Percentiles rank a stretch among this genome's conserved stretches.
Conservation (phyloP, 306 rosid species). For the Inga leiocalycina region DNA sequence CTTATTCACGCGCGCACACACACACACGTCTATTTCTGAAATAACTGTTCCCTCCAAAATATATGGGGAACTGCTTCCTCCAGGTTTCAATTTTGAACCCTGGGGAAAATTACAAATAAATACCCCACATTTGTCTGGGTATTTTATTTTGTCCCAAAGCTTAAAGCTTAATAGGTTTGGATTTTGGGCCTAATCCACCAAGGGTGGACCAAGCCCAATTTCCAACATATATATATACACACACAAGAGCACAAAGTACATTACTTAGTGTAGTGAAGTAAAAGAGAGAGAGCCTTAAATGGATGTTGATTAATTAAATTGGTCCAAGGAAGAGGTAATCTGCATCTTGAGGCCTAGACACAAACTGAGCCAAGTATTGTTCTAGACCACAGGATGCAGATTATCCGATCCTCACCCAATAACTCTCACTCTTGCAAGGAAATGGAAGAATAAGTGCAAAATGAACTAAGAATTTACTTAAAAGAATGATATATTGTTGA, state of each 20-base stretch:
- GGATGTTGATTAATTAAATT: background rate
- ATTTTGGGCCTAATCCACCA: no score
- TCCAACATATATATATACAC: no score
- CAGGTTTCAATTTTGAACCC: no score
- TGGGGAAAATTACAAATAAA: no score
- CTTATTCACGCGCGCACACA: no score
- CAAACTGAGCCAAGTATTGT: background rate
- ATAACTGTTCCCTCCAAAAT: no score
- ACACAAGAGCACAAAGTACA: background rate
- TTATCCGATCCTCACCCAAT: background rate
- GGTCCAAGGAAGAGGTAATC: background rate
- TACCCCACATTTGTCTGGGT: no score
- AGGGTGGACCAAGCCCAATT: no score
- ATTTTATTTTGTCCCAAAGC: no score
- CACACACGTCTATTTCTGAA: no score
- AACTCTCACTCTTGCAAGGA: background rate
- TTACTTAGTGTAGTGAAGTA: background rate
- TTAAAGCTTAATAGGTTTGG: no score
- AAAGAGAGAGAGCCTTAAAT: background rate
- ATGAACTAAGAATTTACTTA: background rate
- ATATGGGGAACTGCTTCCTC: no score
- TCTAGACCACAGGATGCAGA: slow-evolving; percentile 8
- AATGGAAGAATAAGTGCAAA: background rate
- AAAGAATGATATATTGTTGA: background rate
- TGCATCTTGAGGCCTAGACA: background rate